Percentiles rank a stretch among this genome's conserved stretches.
Conservation (phyloP, 1,284 basidiomycete species). For the Cryptococcus sp. region DNA sequence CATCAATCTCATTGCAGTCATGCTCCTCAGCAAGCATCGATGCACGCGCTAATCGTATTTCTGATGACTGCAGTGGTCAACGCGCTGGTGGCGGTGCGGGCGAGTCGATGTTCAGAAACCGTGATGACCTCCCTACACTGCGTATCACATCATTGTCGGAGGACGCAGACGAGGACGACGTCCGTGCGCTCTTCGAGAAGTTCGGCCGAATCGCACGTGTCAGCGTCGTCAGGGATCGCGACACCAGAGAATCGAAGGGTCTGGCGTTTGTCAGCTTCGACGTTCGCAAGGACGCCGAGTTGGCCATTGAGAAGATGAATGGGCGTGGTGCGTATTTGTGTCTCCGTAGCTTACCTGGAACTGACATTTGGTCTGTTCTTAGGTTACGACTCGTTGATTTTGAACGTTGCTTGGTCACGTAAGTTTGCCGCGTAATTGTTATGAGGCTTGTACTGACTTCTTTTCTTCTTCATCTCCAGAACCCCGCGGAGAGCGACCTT, state of each 20-base stretch:
- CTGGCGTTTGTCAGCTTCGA: slow-evolving; percentile 87
- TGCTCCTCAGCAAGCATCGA: neutral
- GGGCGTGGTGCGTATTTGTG: slow-evolving; percentile 64
- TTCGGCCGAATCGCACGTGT: slow-evolving; percentile 86
- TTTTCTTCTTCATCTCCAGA: slow-evolving; percentile 11
- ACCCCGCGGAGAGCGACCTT: slow-evolving; percentile 37
- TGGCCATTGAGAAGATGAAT: slow-evolving; percentile 89
- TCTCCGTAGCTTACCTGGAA: neutral
- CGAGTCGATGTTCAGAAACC: slow-evolving; percentile 70
- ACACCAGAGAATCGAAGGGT: slow-evolving; percentile 93
- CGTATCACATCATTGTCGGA: slow-evolving; percentile 97
- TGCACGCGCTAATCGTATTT: neutral
- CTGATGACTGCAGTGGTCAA: slow-evolving; percentile 25
- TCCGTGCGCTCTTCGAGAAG: slow-evolving; percentile 80
- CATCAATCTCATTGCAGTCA: neutral
- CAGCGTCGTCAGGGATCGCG: slow-evolving; percentile 92
- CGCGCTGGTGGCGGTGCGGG: slow-evolving; percentile 64
- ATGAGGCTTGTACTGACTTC: neutral
- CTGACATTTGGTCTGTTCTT: neutral
- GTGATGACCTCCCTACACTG: slow-evolving; percentile 94
- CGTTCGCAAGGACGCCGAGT: slow-evolving; percentile 73
- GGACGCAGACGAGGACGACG: slow-evolving; percentile 91
- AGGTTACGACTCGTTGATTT: slow-evolving; percentile 51
- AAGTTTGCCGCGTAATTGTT: slow-evolving; percentile 20
- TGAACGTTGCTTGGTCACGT: slow-evolving; percentile 50